Base-by-base conservation (phyloP, 495 filamentous ascomycete genomes). In the Xylaria castorea region DNA sequence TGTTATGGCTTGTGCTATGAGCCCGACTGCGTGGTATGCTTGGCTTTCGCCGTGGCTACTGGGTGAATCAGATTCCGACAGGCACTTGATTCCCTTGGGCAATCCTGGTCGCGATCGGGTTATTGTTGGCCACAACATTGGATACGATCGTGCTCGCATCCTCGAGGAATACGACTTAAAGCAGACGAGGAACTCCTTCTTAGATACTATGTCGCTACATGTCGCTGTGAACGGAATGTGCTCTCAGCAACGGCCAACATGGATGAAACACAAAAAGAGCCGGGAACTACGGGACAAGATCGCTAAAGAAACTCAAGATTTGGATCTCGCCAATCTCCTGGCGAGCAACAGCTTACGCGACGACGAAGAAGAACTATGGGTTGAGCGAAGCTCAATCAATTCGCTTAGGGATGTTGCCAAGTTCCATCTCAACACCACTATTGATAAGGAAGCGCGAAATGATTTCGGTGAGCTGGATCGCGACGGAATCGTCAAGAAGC, bases 201-300 rank as follows among this genome's bases (percentile, higher is more conserved):
- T 99, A 34, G 96, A 99, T 83, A 99, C 96, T 3, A 99, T 99
- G 96, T 97, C 94, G 11, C 85, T 99, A 64, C 96, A 99, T 79
- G 95, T 98, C 9, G 96, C 96, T 16, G 95, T 97, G 11, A 99
- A 99, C 77, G 96, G 96, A 40, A 99, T 99, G 96, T 99, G 96
- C 79, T 98, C 96, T 12, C 92, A 92, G 68, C 96, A 99, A 80
- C 88, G 96, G 64, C 96, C 96, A 11, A 96, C 93, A 0, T 99
- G 96, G 96, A 92, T 97, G 91, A 96, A 94, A 74, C 92, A 97
- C 76, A 92, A 93, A 76, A 99, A 99, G 78, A 92, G 90, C 73
- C 89, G 91, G 74, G 95, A 97, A 74, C 76, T 97, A 60, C 85
- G 93, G 51, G 94, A 97, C 66, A 93, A 92, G 79, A 89, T 96